Conservation (phyloP, 257 asterid species). For the Paraleonurus japonicus region DNA sequence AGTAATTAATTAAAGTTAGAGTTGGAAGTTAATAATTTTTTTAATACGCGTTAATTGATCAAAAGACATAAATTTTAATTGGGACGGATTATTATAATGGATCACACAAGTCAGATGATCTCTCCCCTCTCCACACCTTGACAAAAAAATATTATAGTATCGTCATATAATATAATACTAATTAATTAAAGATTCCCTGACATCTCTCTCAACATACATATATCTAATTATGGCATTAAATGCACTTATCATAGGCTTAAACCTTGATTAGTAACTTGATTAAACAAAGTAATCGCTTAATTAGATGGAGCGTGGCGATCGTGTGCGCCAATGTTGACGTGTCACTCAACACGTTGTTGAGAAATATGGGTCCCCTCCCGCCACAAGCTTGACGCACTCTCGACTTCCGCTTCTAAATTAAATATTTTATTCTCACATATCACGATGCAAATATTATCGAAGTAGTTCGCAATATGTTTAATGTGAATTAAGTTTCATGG, state of each 20-base stretch:
- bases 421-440: neutral
- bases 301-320: neutral
- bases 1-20: too few relatives aligned
- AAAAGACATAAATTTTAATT: too few relatives aligned
- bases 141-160: neutral
- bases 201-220: neutral
- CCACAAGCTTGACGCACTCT: conserved; percentile 26
- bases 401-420: neutral
- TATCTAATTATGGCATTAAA: neutral
- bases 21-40: too few relatives aligned
- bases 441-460: too few relatives aligned
- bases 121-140: neutral
- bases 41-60: too few relatives aligned
- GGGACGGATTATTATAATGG: too few relatives aligned
- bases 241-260: neutral
- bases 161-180: conserved; percentile 1
- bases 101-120: too few relatives aligned
- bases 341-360: conserved; percentile 16
- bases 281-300: neutral
- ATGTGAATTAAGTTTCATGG: too few relatives aligned
- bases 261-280: neutral
- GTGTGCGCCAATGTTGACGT: conserved; percentile 10
- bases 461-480: too few relatives aligned
- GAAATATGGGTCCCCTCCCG: neutral
- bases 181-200: neutral